A percentile compares a stretch with the other conserved stretches of the same genome.
Conservation (phyloP, 257 asterid genomes). For the Solanum tarijense region DNA sequence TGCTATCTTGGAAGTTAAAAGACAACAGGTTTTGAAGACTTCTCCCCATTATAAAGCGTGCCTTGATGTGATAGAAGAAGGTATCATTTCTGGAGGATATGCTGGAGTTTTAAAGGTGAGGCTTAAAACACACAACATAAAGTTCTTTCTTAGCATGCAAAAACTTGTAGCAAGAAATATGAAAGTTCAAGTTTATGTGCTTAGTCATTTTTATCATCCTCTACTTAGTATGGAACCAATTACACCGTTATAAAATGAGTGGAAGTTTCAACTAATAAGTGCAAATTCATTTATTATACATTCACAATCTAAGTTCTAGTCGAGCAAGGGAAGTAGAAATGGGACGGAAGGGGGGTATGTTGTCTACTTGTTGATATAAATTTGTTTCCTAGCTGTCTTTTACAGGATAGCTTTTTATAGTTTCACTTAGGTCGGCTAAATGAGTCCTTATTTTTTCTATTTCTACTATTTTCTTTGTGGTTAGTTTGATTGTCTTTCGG, state of each 20-base stretch:
- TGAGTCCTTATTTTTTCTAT: not conserved
- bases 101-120: constrained; percentile 38
- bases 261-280: not conserved
- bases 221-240: not conserved
- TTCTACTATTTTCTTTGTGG: not conserved
- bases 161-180: not conserved
- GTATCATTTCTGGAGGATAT: constrained; percentile 39
- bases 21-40: constrained; percentile 21
- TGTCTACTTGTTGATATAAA: not conserved
- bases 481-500: not conserved
- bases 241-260: not conserved
- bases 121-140: not conserved
- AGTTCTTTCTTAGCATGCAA: not conserved
- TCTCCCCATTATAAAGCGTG: constrained; percentile 32
- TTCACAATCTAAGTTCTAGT: not conserved
- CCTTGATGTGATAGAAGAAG: constrained; percentile 43
- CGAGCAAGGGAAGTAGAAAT: not conserved
- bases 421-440: not conserved
- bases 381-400: not conserved
- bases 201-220: not conserved
- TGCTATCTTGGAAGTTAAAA: constrained; percentile 24
- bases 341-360: too few species aligned
- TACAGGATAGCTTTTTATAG: not conserved
- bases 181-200: not conserved
- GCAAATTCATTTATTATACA: not conserved